Evolutionary conservation across 768 basidiomycete species (phyloP).

Genomic region (Ramaria rubella): DNA sequence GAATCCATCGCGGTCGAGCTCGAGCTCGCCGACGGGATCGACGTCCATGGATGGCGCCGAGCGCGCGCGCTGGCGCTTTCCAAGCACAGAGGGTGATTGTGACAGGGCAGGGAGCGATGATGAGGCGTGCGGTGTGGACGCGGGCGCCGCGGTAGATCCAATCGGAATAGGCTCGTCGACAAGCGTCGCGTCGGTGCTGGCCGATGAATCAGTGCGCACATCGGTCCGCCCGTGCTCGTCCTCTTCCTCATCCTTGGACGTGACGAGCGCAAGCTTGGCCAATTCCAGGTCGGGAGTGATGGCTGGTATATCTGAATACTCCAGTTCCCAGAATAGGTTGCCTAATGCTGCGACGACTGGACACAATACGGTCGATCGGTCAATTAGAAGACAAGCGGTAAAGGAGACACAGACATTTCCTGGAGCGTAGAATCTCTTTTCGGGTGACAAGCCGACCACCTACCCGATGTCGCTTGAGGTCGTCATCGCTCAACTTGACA

Average conservation of each 20-base stretch:
- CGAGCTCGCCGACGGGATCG: slow-evolving; percentile 33
- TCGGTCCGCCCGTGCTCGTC: slow-evolving; percentile 54
- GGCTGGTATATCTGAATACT: slow-evolving; percentile 54
- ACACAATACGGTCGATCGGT: slow-evolving; percentile 10
- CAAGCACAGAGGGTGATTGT: slow-evolving; percentile 51
- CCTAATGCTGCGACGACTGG: slow-evolving; percentile 77
- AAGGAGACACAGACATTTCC: slow-evolving; percentile 55
- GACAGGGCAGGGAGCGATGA: slow-evolving; percentile 17
- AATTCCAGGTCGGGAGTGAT: slow-evolving; percentile 82
- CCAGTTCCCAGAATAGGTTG: slow-evolving; percentile 69
- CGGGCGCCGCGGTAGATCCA: slow-evolving; percentile 17
- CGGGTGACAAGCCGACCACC: slow-evolving; percentile 79
- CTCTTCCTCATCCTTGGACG: slow-evolving; percentile 85
- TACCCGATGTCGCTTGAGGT: slow-evolving; percentile 76
- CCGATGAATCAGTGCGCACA: slow-evolving; percentile 71
- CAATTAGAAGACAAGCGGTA: neutral
- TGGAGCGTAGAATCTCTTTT: slow-evolving; percentile 76
- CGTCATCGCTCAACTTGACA: slow-evolving; percentile 72
- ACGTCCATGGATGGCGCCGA: slow-evolving; percentile 42
- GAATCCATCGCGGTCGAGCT: slow-evolving; percentile 36
- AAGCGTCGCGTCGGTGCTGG: slow-evolving; percentile 83
- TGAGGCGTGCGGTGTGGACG: slow-evolving; percentile 2
- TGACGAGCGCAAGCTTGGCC: slow-evolving; percentile 86
- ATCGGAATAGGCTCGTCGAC: slow-evolving; percentile 56
- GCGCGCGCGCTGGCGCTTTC: slow-evolving; percentile 49